Evolutionary conservation across 305 asterid genomes (phyloP).

Genomic region (Fraxinus paxiana): DNA sequence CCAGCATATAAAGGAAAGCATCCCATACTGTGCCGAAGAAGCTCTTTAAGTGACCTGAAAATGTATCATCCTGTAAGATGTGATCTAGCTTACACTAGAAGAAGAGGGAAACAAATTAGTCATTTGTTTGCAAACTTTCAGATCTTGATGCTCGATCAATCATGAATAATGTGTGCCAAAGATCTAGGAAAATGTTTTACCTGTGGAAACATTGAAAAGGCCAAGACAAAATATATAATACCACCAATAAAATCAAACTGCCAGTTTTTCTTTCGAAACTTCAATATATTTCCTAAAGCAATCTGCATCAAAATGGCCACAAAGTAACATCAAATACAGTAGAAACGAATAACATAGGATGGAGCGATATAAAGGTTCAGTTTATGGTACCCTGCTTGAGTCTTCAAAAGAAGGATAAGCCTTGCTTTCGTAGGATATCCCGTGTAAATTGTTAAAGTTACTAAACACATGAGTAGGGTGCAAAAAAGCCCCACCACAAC

Average conservation of each 20-base stretch:
- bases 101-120: constrained; percentile 27
- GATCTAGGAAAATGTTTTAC: constrained; percentile 32
- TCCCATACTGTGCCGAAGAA: constrained; percentile 85
- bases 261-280: constrained; percentile 98
- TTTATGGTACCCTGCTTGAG: constrained; percentile 76
- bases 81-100: constrained; percentile 93
- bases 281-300: constrained; percentile 96
- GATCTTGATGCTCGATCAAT: constrained; percentile 8
- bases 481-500: constrained; percentile 99
- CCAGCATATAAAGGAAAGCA: constrained; percentile 69
- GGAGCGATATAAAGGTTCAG: constrained; percentile 6
- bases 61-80: constrained; percentile 76
- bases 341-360: constrained; percentile 15
- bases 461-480: constrained; percentile 96
- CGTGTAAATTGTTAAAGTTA: constrained; percentile 54
- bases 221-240: constrained; percentile 75
- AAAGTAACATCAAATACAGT: constrained; percentile 12
- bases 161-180: background rate
- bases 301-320: constrained; percentile 56
- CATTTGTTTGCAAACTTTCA: constrained; percentile 3
- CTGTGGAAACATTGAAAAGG: constrained; percentile 98
- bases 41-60: constrained; percentile 76
- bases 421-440: constrained; percentile 69
- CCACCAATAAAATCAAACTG: constrained; percentile 98
- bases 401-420: constrained; percentile 95